Evolutionary conservation across 2,329 filamentous ascomycete species (phyloP), one percentile per base, ranked within the genome.

Genomic region (Drechslerella stenobrocha): DNA sequence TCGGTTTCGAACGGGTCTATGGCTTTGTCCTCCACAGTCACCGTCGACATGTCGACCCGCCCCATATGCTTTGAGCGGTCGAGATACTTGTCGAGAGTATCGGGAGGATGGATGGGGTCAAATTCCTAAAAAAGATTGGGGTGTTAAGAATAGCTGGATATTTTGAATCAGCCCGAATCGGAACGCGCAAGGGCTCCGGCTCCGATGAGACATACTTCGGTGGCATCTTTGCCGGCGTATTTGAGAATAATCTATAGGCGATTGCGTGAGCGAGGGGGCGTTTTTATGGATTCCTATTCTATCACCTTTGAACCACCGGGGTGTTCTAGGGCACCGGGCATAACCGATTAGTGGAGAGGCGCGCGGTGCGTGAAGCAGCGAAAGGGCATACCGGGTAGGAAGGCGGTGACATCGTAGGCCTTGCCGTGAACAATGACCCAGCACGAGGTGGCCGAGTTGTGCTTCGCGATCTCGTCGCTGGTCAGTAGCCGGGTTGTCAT

Each of bases 171-270:
- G n/a, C n/a, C n/a, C n/a, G n/a, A n/a, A n/a, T n/a, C n/a, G n/a
- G n/a, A n/a, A n/a, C n/a, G n/a, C n/a, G n/a, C n/a, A n/a, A n/a
- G n/a, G n/a, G n/a, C n/a, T n/a, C n/a, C n/a, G n/a, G n/a, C n/a
- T n/a, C n/a, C n/a, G n/a, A n/a, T n/a, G n/a, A n/a, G 35, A n/a
- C 63, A 11, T 53, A 70, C 69, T 40, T 91, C 88, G 32, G 90
- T 95, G 35, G 90, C 90, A 80, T 96, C 91, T 81, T 92, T 95
- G 73, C 91, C 90, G 26, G 91, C 91, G 78, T 96, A 96, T 79
- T 96, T 96, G 71, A 98, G 83, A 74, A 98, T 97, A 76, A 97
- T 95, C 75, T 92, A 37, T 5, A 13, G 26, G 20, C 44, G 15
- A 20, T 26, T 52, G 22, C 26, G 22, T 40, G 35, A 28, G 20